phyloP scores from a whole-genome alignment of 2,329 filamentous ascomycete genomes.

The Hypocrella siamensis region DNA sequence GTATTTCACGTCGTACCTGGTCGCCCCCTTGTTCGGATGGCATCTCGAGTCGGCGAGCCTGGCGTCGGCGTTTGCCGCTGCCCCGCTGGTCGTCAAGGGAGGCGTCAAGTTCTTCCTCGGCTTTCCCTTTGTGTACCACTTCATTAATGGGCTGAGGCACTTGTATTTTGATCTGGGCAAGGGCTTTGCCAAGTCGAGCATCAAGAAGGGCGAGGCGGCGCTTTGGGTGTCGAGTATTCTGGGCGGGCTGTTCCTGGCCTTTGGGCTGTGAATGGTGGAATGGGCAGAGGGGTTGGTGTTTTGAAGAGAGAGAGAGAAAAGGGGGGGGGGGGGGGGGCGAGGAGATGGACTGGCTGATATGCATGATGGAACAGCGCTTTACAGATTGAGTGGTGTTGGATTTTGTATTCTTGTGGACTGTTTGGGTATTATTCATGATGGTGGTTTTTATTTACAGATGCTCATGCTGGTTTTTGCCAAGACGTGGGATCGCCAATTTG shows the following conservation, averaged over 20 bases:
- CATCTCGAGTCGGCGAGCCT: conserved; percentile 44
- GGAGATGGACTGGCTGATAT: neutral
- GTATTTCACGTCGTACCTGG: conserved; percentile 69
- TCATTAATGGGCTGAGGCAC: conserved; percentile 39
- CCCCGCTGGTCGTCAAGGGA: conserved; percentile 45
- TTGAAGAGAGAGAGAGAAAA: neutral
- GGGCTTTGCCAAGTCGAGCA: conserved; percentile 32
- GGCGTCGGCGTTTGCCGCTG: conserved; percentile 41
- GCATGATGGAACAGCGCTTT: neutral
- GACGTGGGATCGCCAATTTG: no score
- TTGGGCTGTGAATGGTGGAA: conserved; percentile 27
- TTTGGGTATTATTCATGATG: no score
- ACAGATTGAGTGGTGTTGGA: no score
- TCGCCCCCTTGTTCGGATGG: conserved; percentile 55
- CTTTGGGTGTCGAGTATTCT: conserved; percentile 32
- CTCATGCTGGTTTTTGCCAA: no score
- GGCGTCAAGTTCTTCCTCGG: conserved; percentile 37
- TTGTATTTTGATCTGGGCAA: conserved; percentile 34
- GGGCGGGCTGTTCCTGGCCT: conserved; percentile 27
- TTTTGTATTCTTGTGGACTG: no score
- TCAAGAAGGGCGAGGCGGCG: conserved; percentile 28
- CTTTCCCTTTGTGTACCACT: conserved; percentile 46
- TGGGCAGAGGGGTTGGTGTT: neutral
- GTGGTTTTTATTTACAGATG: no score
- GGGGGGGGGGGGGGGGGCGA: neutral